phyloP scores from a whole-genome alignment of 1,284 basidiomycete genomes.

The Microbotryomycetes sp. region DNA sequence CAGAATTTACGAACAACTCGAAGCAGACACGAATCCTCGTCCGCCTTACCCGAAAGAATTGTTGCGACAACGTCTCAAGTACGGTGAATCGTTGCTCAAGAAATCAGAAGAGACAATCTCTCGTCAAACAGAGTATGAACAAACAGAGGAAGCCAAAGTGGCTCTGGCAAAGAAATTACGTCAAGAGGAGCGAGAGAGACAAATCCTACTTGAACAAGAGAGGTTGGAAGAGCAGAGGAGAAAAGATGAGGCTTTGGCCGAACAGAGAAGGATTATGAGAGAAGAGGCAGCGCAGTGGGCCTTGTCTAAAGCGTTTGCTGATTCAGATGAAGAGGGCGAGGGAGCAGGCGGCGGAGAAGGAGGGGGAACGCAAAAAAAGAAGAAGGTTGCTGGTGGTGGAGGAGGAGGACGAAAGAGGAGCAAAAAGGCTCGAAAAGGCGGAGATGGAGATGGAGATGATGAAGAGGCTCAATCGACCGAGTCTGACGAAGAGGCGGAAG shows the following conservation, averaged over 20 bases:
- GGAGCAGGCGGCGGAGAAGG: conserved; percentile 63
- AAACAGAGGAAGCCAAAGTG: conserved; percentile 54
- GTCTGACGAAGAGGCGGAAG: conserved; percentile 49
- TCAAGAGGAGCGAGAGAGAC: conserved; percentile 54
- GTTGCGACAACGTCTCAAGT: conserved; percentile 77
- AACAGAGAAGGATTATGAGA: conserved; percentile 62
- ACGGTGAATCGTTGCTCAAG: conserved; percentile 73
- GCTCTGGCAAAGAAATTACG: conserved; percentile 42
- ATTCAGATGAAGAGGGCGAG: background rate
- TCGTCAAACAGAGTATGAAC: conserved; percentile 66
- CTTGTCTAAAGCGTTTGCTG: background rate
- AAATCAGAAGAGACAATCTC: conserved; percentile 64
- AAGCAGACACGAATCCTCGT: conserved; percentile 58
- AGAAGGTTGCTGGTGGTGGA: conserved; percentile 39
- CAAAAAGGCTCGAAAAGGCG: conserved; percentile 45
- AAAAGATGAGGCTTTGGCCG: conserved; percentile 62
- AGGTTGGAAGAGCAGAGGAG: conserved; percentile 53
- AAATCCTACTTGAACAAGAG: conserved; percentile 55
- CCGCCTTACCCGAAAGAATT: conserved; percentile 80
- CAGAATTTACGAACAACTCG: conserved; percentile 74
- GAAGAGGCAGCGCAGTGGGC: conserved; percentile 65
- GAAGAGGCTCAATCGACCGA: conserved; percentile 35
- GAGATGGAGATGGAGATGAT: conserved; percentile 39
- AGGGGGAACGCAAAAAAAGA: conserved; percentile 44
- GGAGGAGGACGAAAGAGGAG: conserved; percentile 28